Conservation (phyloP, 2,329 filamentous ascomycete genomes). For the Huntiella moniliformis region DNA sequence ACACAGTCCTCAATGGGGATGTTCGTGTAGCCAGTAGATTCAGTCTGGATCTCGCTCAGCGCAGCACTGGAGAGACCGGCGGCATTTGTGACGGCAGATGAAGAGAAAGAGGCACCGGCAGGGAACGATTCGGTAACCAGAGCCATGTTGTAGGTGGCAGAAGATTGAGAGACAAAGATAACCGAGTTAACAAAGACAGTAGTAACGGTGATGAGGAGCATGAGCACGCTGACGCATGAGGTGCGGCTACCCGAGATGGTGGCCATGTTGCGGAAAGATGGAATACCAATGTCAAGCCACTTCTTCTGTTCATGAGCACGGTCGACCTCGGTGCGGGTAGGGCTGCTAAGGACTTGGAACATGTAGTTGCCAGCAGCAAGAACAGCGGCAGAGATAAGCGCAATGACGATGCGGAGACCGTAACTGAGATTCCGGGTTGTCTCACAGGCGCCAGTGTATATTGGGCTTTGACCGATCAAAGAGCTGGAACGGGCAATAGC, state of each 20-base stretch:
- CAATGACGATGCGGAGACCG: conserved; percentile 27
- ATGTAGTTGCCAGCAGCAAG: conserved; percentile 33
- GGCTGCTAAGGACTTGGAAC: conserved; percentile 35
- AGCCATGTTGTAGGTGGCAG: conserved; percentile 18
- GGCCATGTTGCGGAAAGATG: conserved; percentile 30
- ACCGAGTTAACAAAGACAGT: conserved; percentile 38
- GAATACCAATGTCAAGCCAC: conserved; percentile 36
- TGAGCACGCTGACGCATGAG: conserved; percentile 21
- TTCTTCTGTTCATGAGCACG: conserved; percentile 25
- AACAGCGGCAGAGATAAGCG: conserved; percentile 24
- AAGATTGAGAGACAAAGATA: conserved; percentile 25
- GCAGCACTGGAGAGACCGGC: conserved; percentile 7
- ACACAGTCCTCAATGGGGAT: conserved; percentile 19
- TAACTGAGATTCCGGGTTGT: conserved; percentile 21
- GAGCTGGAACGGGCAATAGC: conserved; percentile 21
- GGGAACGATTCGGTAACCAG: conserved; percentile 21
- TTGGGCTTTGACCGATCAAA: conserved; percentile 19
- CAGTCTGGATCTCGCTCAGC: conserved; percentile 19
- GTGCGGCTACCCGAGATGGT: conserved; percentile 25
- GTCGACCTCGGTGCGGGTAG: conserved; percentile 30
- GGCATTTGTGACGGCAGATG: conserved; percentile 18
- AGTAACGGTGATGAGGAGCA: conserved; percentile 24
- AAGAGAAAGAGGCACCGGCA: conserved; percentile 20
- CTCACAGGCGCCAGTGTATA: conserved; percentile 23
- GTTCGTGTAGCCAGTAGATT: conserved; percentile 14